Evolutionary conservation across 345 rosid species (phyloP).

Genomic region (Gossypium turneri): DNA sequence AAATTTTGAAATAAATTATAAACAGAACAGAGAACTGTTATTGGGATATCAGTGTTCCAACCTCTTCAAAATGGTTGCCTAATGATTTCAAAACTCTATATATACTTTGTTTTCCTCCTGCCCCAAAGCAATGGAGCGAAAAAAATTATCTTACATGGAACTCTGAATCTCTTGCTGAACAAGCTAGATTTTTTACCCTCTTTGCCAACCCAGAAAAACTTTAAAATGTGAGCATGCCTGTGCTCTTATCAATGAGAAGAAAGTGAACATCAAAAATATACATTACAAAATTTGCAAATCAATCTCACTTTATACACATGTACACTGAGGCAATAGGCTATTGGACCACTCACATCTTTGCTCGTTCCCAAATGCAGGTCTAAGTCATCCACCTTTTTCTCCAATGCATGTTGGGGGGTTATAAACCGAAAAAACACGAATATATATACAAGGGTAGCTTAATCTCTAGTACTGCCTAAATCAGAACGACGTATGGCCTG

Average conservation of each 20-base stretch:
- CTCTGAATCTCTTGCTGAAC: constrained; percentile 17
- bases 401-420: constrained; percentile 5
- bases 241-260: constrained; percentile 21
- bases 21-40: constrained; percentile 16
- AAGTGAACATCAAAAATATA: constrained; percentile 18
- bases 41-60: constrained; percentile 27
- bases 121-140: constrained; percentile 25
- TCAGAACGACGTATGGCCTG: constrained; percentile 44
- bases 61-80: constrained; percentile 41
- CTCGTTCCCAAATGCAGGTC: constrained; percentile 22
- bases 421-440: constrained; percentile 10
- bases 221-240: constrained; percentile 15
- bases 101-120: constrained; percentile 15
- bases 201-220: constrained; percentile 21
- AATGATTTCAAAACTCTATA: constrained; percentile 16
- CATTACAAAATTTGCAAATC: constrained; percentile 32
- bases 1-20: constrained; percentile 10
- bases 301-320: constrained; percentile 50
- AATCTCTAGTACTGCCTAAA: constrained; percentile 39
- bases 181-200: constrained; percentile 16
- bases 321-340: constrained; percentile 26
- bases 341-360: constrained; percentile 13
- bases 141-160: constrained; percentile 14
- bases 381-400: constrained; percentile 11
- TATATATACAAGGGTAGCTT: constrained; percentile 35